Percentiles rank a stretch among this genome's conserved stretches.
Evolutionary conservation across 2,329 filamentous ascomycete species (phyloP).

Genomic region (Keithomyces neogunnii): DNA sequence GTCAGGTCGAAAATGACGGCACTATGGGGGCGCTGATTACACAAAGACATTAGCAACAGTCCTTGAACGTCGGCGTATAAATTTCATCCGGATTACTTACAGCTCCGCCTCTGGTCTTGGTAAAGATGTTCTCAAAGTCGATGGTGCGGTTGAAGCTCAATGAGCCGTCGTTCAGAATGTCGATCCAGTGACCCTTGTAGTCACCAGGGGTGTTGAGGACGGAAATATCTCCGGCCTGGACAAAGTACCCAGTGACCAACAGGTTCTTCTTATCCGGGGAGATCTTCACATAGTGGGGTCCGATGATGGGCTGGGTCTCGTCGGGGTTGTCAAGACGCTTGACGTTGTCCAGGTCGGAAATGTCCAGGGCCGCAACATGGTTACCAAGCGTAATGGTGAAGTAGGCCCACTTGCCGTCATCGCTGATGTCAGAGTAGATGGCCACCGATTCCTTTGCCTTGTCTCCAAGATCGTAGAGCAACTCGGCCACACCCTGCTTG

Average conservation of each 20-base stretch:
- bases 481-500: constrained; percentile 48
- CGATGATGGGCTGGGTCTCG: constrained; percentile 48
- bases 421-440: constrained; percentile 52
- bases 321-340: constrained; percentile 54
- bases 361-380: constrained; percentile 54
- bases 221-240: constrained; percentile 52
- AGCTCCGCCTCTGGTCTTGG: constrained; percentile 42
- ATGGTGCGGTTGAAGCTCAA: constrained; percentile 52
- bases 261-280: constrained; percentile 56
- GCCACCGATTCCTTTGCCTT: constrained; percentile 47
- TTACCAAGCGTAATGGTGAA: constrained; percentile 53
- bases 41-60: not conserved
- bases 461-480: constrained; percentile 48
- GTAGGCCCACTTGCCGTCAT: constrained; percentile 50
- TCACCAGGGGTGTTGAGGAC: constrained; percentile 53
- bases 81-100: constrained; percentile 8
- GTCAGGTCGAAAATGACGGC: constrained; percentile 48
- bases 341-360: constrained; percentile 49
- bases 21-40: constrained; percentile 39
- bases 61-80: too few species aligned
- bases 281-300: constrained; percentile 57
- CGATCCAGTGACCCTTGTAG: constrained; percentile 55
- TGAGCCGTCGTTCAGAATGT: constrained; percentile 44
- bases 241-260: constrained; percentile 57
- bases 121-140: constrained; percentile 45